phyloP scores from a whole-genome alignment of 2,329 filamentous ascomycete species.

The Trichoderma sp. region DNA sequence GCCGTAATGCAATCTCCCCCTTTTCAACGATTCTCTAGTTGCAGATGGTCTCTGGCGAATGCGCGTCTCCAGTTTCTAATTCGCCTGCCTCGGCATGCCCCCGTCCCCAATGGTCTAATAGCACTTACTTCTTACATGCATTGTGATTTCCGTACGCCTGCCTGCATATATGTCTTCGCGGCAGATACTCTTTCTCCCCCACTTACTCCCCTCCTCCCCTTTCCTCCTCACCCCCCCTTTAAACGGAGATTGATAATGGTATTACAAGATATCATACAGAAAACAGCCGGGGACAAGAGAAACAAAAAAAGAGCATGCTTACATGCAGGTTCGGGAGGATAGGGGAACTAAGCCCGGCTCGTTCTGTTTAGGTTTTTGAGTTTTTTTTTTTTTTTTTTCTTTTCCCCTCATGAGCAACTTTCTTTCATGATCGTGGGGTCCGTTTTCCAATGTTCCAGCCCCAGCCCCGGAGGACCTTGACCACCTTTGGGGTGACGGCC shows the following conservation, averaged over 20 bases:
- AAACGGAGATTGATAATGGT: constrained; percentile 7
- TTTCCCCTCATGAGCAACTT: no score
- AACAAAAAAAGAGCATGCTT: constrained; percentile 3
- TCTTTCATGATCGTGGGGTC: constrained; percentile 30
- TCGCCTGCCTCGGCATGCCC: not conserved
- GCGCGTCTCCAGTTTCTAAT: not conserved
- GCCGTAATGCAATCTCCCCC: not conserved
- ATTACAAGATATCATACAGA: constrained; percentile 11
- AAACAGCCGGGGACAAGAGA: not conserved
- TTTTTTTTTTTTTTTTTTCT: no score
- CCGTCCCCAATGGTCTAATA: no score
- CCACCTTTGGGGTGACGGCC: constrained; percentile 90
- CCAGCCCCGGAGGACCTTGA: constrained; percentile 82
- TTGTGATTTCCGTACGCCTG: not conserved
- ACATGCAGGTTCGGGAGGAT: not conserved
- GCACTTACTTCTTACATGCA: not conserved
- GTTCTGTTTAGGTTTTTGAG: not conserved
- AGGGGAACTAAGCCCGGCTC: not conserved
- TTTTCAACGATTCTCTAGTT: not conserved
- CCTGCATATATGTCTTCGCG: not conserved
- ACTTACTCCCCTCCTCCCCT: not conserved
- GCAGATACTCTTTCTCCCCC: no score
- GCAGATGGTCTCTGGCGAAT: not conserved
- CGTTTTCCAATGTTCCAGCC: constrained; percentile 93
- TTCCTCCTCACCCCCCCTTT: not conserved